Evolutionary conservation across 140 eudicot genomes (phyloP).

Genomic region (Bidens hawaiensis): DNA sequence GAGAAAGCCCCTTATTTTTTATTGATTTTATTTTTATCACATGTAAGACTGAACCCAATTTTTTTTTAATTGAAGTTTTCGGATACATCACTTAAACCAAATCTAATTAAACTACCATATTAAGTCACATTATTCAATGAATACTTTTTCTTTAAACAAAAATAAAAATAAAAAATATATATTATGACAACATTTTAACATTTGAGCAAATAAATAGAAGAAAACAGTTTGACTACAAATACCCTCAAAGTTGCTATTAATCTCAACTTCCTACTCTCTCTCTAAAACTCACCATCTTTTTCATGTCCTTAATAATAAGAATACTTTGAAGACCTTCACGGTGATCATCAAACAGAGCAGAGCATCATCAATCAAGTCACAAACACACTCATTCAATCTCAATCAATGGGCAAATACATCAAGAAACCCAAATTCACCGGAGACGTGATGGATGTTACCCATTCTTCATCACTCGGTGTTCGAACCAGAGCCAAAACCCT

Average conservation of each 20-base stretch:
- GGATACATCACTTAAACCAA: too few species aligned
- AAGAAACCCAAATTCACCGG: slow-evolving; percentile 40
- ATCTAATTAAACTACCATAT: too few species aligned
- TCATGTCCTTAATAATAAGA: not conserved
- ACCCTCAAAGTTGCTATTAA: slow-evolving; percentile 13
- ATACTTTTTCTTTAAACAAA: too few species aligned
- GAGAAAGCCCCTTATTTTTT: too few species aligned
- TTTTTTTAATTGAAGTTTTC: too few species aligned
- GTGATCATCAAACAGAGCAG: slow-evolving; percentile 2
- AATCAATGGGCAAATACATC: slow-evolving; percentile 55
- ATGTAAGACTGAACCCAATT: too few species aligned
- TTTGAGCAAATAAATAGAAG: too few species aligned
- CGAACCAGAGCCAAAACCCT: slow-evolving; percentile 88
- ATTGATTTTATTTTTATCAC: too few species aligned
- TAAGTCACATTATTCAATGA: too few species aligned
- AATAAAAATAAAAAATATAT: too few species aligned
- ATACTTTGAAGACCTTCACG: not conserved
- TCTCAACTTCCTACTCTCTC: slow-evolving; percentile 13
- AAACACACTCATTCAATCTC: not conserved
- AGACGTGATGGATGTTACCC: slow-evolving; percentile 46
- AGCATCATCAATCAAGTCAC: slow-evolving; percentile 1
- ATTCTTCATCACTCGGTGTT: slow-evolving; percentile 57
- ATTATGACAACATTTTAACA: too few species aligned
- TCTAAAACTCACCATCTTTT: slow-evolving; percentile 2
- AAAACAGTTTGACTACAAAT: slow-evolving; percentile 7